phyloP scores from a whole-genome alignment of 2,329 filamentous ascomycete genomes.

The Polychaeton citri region DNA sequence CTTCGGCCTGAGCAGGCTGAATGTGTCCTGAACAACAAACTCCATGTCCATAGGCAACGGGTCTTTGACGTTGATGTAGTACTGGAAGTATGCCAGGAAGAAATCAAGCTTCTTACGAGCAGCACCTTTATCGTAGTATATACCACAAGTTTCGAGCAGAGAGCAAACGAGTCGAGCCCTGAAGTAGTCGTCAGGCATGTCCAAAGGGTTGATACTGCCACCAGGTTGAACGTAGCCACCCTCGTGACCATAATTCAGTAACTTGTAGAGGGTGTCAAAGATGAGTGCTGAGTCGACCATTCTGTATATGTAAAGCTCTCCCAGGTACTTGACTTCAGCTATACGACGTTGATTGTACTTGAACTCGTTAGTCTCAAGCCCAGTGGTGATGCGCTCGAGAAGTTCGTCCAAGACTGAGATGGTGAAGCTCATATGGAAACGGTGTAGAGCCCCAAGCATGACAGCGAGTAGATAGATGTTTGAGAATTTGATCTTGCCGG shows the following conservation, averaged over 20 bases:
- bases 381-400: slow-evolving; percentile 74
- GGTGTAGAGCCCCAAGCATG: slow-evolving; percentile 73
- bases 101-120: slow-evolving; percentile 97
- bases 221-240: slow-evolving; percentile 62
- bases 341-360: slow-evolving; percentile 91
- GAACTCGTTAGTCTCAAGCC: slow-evolving; percentile 92
- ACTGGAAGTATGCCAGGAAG: slow-evolving; percentile 93
- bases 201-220: slow-evolving; percentile 62
- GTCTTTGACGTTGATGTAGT: slow-evolving; percentile 87
- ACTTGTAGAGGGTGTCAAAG: slow-evolving; percentile 89
- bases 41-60: slow-evolving; percentile 92
- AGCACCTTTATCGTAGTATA: slow-evolving; percentile 87
- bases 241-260: slow-evolving; percentile 82
- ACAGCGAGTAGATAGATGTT: slow-evolving; percentile 91
- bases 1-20: slow-evolving; percentile 69
- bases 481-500: slow-evolving; percentile 93
- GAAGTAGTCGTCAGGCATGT: slow-evolving; percentile 90
- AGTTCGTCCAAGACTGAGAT: slow-evolving; percentile 86
- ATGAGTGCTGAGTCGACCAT: slow-evolving; percentile 92
- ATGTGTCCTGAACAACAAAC: slow-evolving; percentile 89
- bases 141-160: slow-evolving; percentile 84
- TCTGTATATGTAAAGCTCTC: slow-evolving; percentile 93
- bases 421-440: slow-evolving; percentile 84
- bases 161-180: slow-evolving; percentile 82
- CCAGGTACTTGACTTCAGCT: slow-evolving; percentile 90